A percentile compares a stretch with the other conserved stretches of the same genome.
Conservation (phyloP, 768 basidiomycete genomes). For the Leccinum truebloodii region DNA sequence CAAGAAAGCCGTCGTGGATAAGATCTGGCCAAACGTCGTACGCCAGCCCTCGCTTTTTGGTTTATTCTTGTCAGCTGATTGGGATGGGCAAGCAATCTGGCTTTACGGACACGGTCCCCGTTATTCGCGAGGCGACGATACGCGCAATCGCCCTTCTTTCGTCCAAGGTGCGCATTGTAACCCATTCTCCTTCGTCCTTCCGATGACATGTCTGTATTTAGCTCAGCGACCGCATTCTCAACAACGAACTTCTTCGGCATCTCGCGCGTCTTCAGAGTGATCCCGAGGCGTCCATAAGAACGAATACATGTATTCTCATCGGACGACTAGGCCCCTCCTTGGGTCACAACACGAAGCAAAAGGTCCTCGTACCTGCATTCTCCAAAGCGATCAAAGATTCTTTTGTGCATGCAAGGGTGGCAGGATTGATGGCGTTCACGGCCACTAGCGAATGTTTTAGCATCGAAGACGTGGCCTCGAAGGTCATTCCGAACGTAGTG, state of each 20-base stretch:
- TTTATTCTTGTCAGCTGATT: neutral
- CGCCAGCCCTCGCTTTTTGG: neutral
- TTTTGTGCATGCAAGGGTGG: constrained; percentile 92
- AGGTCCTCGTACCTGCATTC: constrained; percentile 97
- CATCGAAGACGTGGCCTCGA: constrained; percentile 81
- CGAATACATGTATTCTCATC: constrained; percentile 95
- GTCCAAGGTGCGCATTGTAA: constrained; percentile 59
- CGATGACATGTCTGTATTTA: constrained; percentile 30
- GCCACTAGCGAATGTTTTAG: constrained; percentile 91
- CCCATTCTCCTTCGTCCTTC: neutral
- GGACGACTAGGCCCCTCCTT: constrained; percentile 86
- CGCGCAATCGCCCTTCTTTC: constrained; percentile 84
- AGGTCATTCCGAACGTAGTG: constrained; percentile 85
- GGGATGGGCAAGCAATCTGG: constrained; percentile 75
- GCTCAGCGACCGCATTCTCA: constrained; percentile 89
- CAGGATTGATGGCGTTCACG: constrained; percentile 94
- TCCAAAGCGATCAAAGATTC: constrained; percentile 84
- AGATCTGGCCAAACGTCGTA: constrained; percentile 92
- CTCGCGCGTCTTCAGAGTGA: constrained; percentile 94
- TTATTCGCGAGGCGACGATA: constrained; percentile 93
- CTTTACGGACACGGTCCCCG: constrained; percentile 90
- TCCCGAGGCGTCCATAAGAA: constrained; percentile 91
- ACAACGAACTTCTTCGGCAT: constrained; percentile 92
- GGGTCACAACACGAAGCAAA: constrained; percentile 87
- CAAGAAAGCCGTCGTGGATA: constrained; percentile 79